phyloP scores from a whole-genome alignment of 306 rosid species.

The Styphnolobium japonicum region DNA sequence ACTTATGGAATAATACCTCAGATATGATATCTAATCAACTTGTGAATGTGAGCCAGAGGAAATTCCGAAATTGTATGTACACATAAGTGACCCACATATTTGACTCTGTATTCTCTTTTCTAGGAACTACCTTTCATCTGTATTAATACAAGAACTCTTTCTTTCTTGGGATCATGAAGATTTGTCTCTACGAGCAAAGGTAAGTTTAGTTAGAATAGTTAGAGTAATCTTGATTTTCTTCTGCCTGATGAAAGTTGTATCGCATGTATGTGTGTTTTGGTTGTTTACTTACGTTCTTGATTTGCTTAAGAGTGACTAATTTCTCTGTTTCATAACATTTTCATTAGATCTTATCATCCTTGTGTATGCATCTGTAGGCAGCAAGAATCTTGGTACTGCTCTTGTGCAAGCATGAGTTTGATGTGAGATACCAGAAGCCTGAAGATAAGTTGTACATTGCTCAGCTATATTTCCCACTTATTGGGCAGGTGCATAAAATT shows the following conservation, averaged over 20 bases:
- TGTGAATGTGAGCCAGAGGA: neutral
- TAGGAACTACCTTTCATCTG: constrained; percentile 98
- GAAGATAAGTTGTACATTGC: constrained; percentile 98
- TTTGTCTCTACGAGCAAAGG: constrained; percentile 87
- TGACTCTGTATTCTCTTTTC: constrained; percentile 15
- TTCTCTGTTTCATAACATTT: neutral
- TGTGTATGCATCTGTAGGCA: constrained; percentile 52
- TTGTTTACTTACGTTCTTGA: neutral
- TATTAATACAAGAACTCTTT: constrained; percentile 93
- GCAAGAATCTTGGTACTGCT: constrained; percentile 95
- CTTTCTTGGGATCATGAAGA: constrained; percentile 99
- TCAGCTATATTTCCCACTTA: constrained; percentile 91
- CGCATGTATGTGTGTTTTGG: neutral
- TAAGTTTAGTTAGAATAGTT: constrained; percentile 28
- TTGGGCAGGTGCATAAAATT: constrained; percentile 71
- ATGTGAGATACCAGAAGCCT: constrained; percentile 96
- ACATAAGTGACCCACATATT: neutral
- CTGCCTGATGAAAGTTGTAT: neutral
- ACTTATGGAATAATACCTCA: constrained; percentile 9
- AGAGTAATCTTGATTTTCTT: constrained; percentile 6
- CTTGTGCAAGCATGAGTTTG: constrained; percentile 97
- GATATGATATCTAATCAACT: neutral
- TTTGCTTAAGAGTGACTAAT: neutral
- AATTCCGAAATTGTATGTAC: neutral
- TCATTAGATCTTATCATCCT: neutral